Base-by-base conservation (phyloP, 192 early-diverging fungal species). In the Rhizophagus clarus region DNA sequence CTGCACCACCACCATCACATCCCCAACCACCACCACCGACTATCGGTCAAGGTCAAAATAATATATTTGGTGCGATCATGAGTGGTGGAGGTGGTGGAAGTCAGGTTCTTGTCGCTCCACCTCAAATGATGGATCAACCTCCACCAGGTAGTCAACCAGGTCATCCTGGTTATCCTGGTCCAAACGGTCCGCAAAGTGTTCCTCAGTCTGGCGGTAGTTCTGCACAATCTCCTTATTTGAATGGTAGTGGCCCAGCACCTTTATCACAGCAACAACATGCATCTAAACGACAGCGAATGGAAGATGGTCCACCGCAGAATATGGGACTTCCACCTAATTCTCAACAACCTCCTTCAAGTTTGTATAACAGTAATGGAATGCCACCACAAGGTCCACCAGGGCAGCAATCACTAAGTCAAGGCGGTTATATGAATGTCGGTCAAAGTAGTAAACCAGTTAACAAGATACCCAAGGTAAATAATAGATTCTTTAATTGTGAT, bases 31-130 rank as follows among this genome's bases (percentile, higher is more conserved):
- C 90, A 28, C 91, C 90, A 69, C 91, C 92, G 32, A 88, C 87
- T 49, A 89, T 92, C 24, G 92, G 90, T 32, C 90, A 90, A 40
- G 87, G 89, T 11, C 89, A 87, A 84, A 89, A 83, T 60, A 90
- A 89, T 62, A 83, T 87, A 31, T 91, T 91, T 81, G 86, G 86
- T 29, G 83, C 83, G 3, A 88, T 89, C 47, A 88, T 88, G 61
- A 88, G 83, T 45, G 66, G 76, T 66, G 66, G 76, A 47, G 84
- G 83, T 20, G 85, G 85, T 47, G 89, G 87, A 32, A 84, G 81
- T 32, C 87, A 83, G 3, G 86, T 83, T 37, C 79, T 88, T 5
- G 80, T 85, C 14, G 90, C 86, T 4, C 87, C 85, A 4, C 87
- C 90, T 60, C 88, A 87, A 60, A 89, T 89, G 89, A 15, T 79